These are phyloP conservation scores for Pseudocercospora fuligena DNA, from an alignment of 2,329 filamentous ascomycete genomes.

Conservation along the genomic window DNA sequence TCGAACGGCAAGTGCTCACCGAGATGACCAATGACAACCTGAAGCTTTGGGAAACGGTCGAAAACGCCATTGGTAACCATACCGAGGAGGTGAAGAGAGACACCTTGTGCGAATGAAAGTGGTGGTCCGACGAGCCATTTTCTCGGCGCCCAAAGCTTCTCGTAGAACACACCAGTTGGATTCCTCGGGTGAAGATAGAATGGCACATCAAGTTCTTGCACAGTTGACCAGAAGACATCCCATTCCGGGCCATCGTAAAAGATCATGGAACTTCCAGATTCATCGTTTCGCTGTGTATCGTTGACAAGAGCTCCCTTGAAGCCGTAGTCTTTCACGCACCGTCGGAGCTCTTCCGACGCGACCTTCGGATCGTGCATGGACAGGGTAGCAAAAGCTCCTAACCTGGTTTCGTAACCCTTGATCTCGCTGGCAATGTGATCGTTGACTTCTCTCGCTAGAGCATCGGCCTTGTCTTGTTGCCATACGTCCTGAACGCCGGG, in stretches of 20 bases:
- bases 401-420: slow-evolving; percentile 47
- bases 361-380: slow-evolving; percentile 57
- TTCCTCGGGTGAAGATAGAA: slow-evolving; percentile 66
- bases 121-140: slow-evolving; percentile 66
- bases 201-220: slow-evolving; percentile 65
- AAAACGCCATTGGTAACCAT: slow-evolving; percentile 58
- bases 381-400: slow-evolving; percentile 51
- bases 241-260: slow-evolving; percentile 68
- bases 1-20: slow-evolving; percentile 58
- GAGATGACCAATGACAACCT: slow-evolving; percentile 55
- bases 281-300: slow-evolving; percentile 58
- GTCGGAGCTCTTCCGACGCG: slow-evolving; percentile 56
- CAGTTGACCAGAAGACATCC: slow-evolving; percentile 65
- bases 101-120: slow-evolving; percentile 63
- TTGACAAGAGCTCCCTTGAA: slow-evolving; percentile 45
- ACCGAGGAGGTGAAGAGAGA: slow-evolving; percentile 62
- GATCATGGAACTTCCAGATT: slow-evolving; percentile 64
- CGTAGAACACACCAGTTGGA: slow-evolving; percentile 55
- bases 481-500: slow-evolving; percentile 56
- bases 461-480: slow-evolving; percentile 50
- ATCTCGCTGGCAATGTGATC: slow-evolving; percentile 53
- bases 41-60: slow-evolving; percentile 52
- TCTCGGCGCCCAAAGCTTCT: slow-evolving; percentile 63
- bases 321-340: slow-evolving; percentile 57
- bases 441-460: slow-evolving; percentile 52